Conservation (phyloP, 345 rosid genomes). For the Schrenkiella parvula region DNA sequence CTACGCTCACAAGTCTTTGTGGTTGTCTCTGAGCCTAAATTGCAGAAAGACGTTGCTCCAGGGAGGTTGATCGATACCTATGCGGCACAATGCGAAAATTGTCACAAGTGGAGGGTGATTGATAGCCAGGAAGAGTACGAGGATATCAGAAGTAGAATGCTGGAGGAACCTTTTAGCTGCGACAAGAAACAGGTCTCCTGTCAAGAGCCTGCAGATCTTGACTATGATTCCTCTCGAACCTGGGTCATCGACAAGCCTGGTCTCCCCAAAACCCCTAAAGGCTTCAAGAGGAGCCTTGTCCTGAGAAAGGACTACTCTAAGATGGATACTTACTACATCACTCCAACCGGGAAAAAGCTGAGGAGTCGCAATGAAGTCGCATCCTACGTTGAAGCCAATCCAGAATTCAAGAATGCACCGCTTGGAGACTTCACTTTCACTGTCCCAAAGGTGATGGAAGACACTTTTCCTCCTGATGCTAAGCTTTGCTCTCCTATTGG, state of each 20-base stretch:
- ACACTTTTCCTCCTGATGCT: slow-evolving; percentile 56
- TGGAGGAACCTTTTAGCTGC: slow-evolving; percentile 50
- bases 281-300: slow-evolving; percentile 71
- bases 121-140: slow-evolving; percentile 59
- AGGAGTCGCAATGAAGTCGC: slow-evolving; percentile 63
- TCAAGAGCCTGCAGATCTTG: slow-evolving; percentile 61
- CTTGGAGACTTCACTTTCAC: slow-evolving; percentile 53
- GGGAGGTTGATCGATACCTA: slow-evolving; percentile 53
- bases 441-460: slow-evolving; percentile 79
- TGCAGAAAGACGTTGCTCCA: slow-evolving; percentile 8
- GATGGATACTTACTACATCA: slow-evolving; percentile 80
- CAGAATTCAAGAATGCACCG: slow-evolving; percentile 42
- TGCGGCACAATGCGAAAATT: slow-evolving; percentile 72
- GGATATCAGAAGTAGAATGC: slow-evolving; percentile 60
- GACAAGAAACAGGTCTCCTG: slow-evolving; percentile 50
- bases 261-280: slow-evolving; percentile 74
- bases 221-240: slow-evolving; percentile 53
- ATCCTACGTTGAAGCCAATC: slow-evolving; percentile 45
- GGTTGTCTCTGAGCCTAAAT: neutral
- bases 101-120: slow-evolving; percentile 79
- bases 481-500: neutral
- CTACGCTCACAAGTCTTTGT: neutral
- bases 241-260: slow-evolving; percentile 92
- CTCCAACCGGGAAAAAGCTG: slow-evolving; percentile 70
- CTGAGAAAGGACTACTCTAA: slow-evolving; percentile 73